Conservation (phyloP, 768 basidiomycete species). For the Tephrocybe sp. region DNA sequence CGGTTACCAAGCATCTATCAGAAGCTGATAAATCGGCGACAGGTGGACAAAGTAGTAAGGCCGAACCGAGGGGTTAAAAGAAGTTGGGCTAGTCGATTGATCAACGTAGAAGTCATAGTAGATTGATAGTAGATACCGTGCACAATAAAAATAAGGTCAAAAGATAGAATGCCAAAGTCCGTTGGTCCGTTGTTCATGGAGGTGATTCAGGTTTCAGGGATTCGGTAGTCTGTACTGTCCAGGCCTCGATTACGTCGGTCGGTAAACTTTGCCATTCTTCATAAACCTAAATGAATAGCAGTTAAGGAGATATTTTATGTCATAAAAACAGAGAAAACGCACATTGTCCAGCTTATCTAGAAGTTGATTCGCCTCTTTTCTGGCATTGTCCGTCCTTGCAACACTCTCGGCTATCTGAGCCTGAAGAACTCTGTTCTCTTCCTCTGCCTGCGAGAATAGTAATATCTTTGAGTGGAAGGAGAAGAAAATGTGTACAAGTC, state of each 20-base stretch:
- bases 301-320: slow-evolving; percentile 1
- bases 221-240: slow-evolving; percentile 50
- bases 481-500: background rate
- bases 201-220: slow-evolving; percentile 31
- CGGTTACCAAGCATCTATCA: too few relatives aligned
- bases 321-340: slow-evolving; percentile 12
- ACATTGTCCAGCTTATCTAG: slow-evolving; percentile 57
- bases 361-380: slow-evolving; percentile 41
- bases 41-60: too few relatives aligned
- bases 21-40: too few relatives aligned
- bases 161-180: background rate
- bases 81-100: too few relatives aligned
- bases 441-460: slow-evolving; percentile 64
- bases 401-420: slow-evolving; percentile 48
- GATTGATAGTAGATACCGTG: too few relatives aligned
- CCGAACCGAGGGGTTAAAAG: too few relatives aligned
- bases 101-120: too few relatives aligned
- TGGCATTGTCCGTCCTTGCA: slow-evolving; percentile 40
- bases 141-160: background rate
- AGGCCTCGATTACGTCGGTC: slow-evolving; percentile 58
- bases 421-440: slow-evolving; percentile 48
- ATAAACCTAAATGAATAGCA: slow-evolving; percentile 34
- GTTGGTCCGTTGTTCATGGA: slow-evolving; percentile 13
- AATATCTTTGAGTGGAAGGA: background rate
- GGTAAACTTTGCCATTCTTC: slow-evolving; percentile 54